Percentiles rank a stretch among this genome's conserved stretches.
Conservation (phyloP, 495 filamentous ascomycete species). For the Aspergillus funiculosus region DNA sequence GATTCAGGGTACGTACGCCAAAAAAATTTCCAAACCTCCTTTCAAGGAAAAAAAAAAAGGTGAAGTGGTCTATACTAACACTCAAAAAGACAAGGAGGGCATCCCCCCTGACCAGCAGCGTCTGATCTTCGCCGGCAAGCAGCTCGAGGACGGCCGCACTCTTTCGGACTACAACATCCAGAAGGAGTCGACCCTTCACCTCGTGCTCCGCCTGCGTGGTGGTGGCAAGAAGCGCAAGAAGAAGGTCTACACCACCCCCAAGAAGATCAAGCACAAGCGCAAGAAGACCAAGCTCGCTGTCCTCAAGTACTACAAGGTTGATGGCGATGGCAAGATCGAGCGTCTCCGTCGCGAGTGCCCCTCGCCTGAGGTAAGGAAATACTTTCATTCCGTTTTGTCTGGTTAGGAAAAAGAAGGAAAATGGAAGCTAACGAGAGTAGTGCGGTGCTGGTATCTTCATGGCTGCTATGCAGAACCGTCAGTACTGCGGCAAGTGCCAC, state of each 20-base stretch:
- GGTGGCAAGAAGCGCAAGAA: constrained; percentile 99
- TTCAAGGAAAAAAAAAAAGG: too few relatives aligned
- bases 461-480: constrained; percentile 99
- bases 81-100: constrained; percentile 84
- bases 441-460: constrained; percentile 99
- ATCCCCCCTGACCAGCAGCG: constrained; percentile 99
- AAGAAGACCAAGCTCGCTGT: constrained; percentile 99
- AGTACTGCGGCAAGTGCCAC: constrained; percentile 99
- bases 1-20: constrained; percentile 64
- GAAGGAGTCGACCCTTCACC: constrained; percentile 99
- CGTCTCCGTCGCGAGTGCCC: constrained; percentile 97
- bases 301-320: constrained; percentile 99
- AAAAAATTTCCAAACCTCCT: too few relatives aligned
- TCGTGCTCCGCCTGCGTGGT: constrained; percentile 97
- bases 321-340: constrained; percentile 99
- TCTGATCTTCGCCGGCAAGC: constrained; percentile 99
- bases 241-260: constrained; percentile 99
- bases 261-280: constrained; percentile 99
- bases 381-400: constrained; percentile 24
- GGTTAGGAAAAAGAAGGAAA: background rate
- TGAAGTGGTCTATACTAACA: background rate
- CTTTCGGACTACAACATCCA: constrained; percentile 99
- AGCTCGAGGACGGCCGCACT: constrained; percentile 98
- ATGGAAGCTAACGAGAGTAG: constrained; percentile 37
- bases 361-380: constrained; percentile 77